Percentiles rank a stretch among this genome's conserved stretches.
phyloP scores from a whole-genome alignment of 23 red algal genomes.

The Gracilaria gracilis region DNA sequence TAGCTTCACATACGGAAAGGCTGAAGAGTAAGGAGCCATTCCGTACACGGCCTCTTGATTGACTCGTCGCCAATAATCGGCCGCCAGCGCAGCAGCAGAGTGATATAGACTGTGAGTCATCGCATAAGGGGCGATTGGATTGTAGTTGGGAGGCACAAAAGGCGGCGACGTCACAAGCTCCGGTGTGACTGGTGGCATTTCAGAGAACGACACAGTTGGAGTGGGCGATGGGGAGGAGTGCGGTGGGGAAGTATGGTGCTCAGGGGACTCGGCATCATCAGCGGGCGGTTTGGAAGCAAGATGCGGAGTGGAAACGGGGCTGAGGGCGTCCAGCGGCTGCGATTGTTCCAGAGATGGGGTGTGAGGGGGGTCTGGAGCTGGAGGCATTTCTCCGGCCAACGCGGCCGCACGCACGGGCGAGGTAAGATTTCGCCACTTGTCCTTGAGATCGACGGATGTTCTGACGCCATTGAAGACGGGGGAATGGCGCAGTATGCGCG shows the following conservation, averaged over 20 bases:
- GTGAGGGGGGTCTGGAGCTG: not conserved
- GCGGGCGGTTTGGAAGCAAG: not conserved
- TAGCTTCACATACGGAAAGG: slow-evolving; percentile 4
- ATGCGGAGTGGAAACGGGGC: not conserved
- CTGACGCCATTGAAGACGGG: slow-evolving; percentile 66
- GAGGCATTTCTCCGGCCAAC: slow-evolving; percentile 5
- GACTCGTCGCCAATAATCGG: slow-evolving; percentile 26
- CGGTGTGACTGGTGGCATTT: not conserved
- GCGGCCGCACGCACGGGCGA: slow-evolving; percentile 57
- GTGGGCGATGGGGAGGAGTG: not conserved
- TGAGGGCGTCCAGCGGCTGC: not conserved
- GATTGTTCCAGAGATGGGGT: not conserved
- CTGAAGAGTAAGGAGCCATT: not conserved
- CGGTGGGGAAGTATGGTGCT: not conserved
- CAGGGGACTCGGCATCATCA: not conserved
- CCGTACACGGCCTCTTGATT: not conserved
- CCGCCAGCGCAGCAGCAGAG: slow-evolving; percentile 6
- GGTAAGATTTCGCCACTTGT: slow-evolving; percentile 75
- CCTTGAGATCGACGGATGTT: slow-evolving; percentile 67
- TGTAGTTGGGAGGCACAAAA: not conserved
- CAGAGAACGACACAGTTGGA: slow-evolving; percentile 1
- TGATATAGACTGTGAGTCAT: slow-evolving; percentile 8
- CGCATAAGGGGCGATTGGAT: not conserved
- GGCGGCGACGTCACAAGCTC: not conserved
- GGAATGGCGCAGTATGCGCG: slow-evolving; percentile 51